phyloP scores from a whole-genome alignment of 306 rosid species.

The Acacia crassicarpa region DNA sequence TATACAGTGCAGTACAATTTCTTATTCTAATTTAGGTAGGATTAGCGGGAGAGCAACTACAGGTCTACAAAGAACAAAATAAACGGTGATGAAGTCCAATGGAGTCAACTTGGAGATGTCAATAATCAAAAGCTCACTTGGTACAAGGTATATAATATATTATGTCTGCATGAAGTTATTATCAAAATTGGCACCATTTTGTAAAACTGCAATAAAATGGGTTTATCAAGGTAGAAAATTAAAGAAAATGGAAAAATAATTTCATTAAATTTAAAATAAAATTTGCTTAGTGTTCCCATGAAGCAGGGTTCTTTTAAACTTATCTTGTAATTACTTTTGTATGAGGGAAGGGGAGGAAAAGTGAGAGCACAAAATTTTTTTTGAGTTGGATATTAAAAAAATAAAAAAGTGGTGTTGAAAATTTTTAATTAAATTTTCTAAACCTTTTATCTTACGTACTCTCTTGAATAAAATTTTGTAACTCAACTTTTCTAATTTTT shows the following conservation, averaged over 20 bases:
- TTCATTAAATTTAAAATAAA: not conserved
- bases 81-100: conserved; percentile 27
- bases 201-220: not conserved
- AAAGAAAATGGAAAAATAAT: not conserved
- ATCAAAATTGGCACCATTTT: not conserved
- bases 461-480: too few species aligned
- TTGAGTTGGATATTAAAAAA: too few species aligned
- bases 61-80: conserved; percentile 47
- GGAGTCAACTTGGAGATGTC: conserved; percentile 40
- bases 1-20: not conserved
- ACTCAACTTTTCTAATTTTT: too few species aligned
- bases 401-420: too few species aligned
- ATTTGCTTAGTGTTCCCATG: not conserved
- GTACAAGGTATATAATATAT: conserved; percentile 59
- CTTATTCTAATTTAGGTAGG: conserved; percentile 47
- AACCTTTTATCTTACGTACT: too few species aligned
- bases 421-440: too few species aligned
- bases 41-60: conserved; percentile 53
- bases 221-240: not conserved
- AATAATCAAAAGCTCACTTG: conserved; percentile 48
- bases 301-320: not conserved
- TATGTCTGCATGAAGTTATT: not conserved
- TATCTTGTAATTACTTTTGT: too few species aligned
- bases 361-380: too few species aligned
- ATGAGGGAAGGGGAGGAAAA: too few species aligned